Base-by-base conservation (phyloP, 78 protist species). In the Dictyostelium discoideum region DNA sequence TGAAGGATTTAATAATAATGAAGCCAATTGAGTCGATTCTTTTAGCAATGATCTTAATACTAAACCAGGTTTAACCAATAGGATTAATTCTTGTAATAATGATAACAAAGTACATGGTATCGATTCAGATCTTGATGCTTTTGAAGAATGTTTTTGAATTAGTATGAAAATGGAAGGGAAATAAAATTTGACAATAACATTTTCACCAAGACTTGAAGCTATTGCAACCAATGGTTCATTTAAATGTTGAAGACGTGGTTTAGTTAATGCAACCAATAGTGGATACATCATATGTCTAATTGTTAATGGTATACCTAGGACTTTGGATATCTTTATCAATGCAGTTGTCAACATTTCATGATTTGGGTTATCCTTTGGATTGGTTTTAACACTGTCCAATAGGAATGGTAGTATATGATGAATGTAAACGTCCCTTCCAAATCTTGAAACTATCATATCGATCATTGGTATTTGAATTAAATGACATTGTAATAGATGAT, bases 211-310 rank as follows among this genome's bases (percentile, higher is more conserved):
- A 46, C 78, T 67, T 10, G 85, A 72, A 5, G 95, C 95, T 26
- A 90, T 80, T 14, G 95, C 87, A 73, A 90, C 67, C 6, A 90
- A 39, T 24, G 95, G 83, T 54, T 90, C 95, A 39, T 63, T 82
- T 24, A 90, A 57, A 73, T 90, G 95, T 37, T 82, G 88, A 10
- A 90, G 74, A 54, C 85, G 84, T 80, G 95, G 95, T 39, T 90
- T 90, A 0, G 95, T 90, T 4, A 90, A 42, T 14, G 95, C 95
- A 22, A 90, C 84, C 14, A 90, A 37, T 22, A 90, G 74, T 11
- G 95, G 95, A 54, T 90, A 90, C 95, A 90, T 90, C 46, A 90
- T 90, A 79, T 90, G 88, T 40, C 95, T 72, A 39, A 90, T 90
- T 48, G 95, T 90, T 18, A 90, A 80, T 72, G 95, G 95, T 4